Conservation (phyloP, 208 protist species). For the Leishmania braziliensis region DNA sequence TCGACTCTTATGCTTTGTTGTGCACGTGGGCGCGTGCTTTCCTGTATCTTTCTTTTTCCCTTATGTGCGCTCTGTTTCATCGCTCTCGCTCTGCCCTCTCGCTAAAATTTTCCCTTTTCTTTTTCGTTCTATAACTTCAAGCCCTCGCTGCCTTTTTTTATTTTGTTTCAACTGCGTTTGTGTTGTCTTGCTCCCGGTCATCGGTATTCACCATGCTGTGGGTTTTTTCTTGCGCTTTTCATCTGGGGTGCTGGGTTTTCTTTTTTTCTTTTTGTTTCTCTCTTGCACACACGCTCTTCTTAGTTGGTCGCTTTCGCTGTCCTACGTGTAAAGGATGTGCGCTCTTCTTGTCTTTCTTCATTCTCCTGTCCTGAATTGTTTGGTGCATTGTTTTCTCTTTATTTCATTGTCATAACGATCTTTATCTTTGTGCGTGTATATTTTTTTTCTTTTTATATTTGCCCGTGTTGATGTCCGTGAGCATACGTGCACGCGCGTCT, state of each 20-base stretch:
- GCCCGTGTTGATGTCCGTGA: not conserved
- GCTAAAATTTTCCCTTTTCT: not conserved
- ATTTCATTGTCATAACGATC: too few species aligned
- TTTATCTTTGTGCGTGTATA: not conserved
- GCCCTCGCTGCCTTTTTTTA: not conserved
- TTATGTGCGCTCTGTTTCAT: not conserved
- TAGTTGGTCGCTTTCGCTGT: not conserved
- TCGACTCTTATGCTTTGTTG: not conserved
- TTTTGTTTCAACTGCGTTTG: not conserved
- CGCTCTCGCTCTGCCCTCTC: not conserved
- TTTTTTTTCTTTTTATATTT: not conserved
- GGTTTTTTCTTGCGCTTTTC: not conserved
- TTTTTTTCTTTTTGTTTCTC: not conserved
- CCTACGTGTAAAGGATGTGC: not conserved
- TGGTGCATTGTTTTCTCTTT: too few species aligned
- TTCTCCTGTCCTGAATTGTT: too few species aligned
- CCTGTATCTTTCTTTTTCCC: not conserved
- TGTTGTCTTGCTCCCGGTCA: not conserved
- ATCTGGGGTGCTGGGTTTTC: too few species aligned
- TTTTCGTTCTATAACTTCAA: not conserved
- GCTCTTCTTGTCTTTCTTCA: not conserved
- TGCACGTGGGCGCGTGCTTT: not conserved
- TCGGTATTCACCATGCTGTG: not conserved
- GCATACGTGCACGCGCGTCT: too few species aligned
- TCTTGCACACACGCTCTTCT: not conserved